phyloP scores from a whole-genome alignment of 768 basidiomycete species.

The Tulasnella calospora region DNA sequence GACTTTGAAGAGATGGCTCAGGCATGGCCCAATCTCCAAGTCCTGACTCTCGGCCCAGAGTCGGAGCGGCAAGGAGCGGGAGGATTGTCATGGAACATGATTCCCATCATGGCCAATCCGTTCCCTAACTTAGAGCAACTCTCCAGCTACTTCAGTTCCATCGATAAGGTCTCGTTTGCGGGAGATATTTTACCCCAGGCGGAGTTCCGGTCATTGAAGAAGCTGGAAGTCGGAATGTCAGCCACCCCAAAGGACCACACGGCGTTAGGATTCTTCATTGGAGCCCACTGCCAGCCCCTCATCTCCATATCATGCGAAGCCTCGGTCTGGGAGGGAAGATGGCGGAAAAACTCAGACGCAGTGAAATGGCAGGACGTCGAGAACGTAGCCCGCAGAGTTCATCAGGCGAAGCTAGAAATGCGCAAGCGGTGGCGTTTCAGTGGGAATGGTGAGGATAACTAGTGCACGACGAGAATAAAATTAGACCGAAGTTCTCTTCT shows the following conservation, averaged over 20 bases:
- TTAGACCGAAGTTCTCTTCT: no score
- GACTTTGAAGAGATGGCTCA: not conserved
- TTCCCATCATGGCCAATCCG: not conserved
- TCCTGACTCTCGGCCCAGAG: not conserved
- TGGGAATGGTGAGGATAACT: not conserved
- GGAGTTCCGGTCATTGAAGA: not conserved
- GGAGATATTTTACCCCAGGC: not conserved
- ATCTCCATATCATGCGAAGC: not conserved
- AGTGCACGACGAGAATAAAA: no score
- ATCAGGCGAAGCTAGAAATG: not conserved
- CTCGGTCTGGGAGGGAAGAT: not conserved
- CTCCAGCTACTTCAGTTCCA: not conserved
- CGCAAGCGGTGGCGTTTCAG: not conserved
- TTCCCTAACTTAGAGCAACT: not conserved
- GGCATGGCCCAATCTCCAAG: not conserved
- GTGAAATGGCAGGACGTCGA: not conserved
- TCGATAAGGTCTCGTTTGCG: not conserved
- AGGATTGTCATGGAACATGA: not conserved
- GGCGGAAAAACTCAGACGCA: not conserved
- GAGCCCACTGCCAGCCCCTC: not conserved
- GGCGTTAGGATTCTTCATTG: not conserved
- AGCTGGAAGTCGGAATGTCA: not conserved
- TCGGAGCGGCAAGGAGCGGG: not conserved
- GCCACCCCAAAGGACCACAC: not conserved
- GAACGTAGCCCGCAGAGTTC: not conserved